Percentiles rank a stretch among this genome's conserved stretches.
Conservation (phyloP, 352 stramenopile species). For the Aphanomyces astaci region DNA sequence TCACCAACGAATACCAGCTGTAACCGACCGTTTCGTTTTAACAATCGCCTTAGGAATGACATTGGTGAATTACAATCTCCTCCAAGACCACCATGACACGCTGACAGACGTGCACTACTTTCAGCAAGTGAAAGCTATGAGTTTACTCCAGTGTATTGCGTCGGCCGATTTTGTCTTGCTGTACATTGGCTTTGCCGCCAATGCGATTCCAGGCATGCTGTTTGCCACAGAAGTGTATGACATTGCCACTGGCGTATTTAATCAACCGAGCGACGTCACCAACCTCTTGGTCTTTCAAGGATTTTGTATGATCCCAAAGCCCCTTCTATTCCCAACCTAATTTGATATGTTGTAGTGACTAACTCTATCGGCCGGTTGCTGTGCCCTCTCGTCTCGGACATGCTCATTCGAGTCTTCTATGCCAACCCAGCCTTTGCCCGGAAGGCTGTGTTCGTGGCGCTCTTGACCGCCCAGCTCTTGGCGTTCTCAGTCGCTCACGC, state of each 20-base stretch:
- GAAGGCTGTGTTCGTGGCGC: conserved; percentile 6
- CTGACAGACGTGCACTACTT: conserved; percentile 2
- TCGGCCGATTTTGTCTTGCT: conserved; percentile 9
- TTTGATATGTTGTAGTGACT: neutral
- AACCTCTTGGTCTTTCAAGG: neutral
- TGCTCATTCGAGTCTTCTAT: conserved; percentile 20
- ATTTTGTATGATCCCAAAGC: neutral
- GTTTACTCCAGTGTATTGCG: conserved; percentile 4
- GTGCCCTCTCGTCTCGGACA: conserved; percentile 6
- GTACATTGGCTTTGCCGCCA: conserved; percentile 15
- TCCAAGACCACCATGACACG: neutral
- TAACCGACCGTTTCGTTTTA: neutral
- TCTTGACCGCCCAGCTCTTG: neutral
- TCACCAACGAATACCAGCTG: too few species aligned
- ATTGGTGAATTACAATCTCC: conserved; percentile 8
- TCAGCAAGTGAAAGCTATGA: conserved; percentile 17
- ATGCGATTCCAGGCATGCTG: neutral
- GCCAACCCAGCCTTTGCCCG: conserved; percentile 21
- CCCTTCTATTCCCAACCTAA: neutral
- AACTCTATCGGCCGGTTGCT: conserved; percentile 12
- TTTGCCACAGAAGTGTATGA: neutral
- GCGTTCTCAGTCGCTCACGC: neutral
- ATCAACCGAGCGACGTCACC: neutral
- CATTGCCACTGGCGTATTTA: neutral
- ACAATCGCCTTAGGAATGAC: conserved; percentile 1